Percentiles rank a stretch among this genome's conserved stretches.
phyloP scores from a whole-genome alignment of 345 rosid species.

The Syzygium grande region DNA sequence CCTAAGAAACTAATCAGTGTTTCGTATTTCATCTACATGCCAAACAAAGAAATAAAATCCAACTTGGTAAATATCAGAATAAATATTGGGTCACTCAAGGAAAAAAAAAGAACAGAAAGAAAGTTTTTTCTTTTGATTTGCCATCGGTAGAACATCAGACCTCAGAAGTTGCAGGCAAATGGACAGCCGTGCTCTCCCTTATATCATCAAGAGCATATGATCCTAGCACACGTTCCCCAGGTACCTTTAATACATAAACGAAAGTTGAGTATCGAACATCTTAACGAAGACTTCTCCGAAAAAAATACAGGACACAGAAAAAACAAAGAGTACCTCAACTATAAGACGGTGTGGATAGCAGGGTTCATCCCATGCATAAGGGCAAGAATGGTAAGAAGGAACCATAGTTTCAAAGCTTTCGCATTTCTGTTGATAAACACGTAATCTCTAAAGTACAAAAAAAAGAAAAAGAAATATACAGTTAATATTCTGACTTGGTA shows the following conservation, averaged over 20 bases:
- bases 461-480: neutral
- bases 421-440: slow-evolving; percentile 82
- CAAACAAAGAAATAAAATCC: neutral
- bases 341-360: slow-evolving; percentile 78
- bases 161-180: slow-evolving; percentile 67
- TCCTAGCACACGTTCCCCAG: slow-evolving; percentile 80
- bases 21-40: neutral
- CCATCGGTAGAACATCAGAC: slow-evolving; percentile 19
- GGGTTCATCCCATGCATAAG: slow-evolving; percentile 99
- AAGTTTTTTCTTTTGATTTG: neutral
- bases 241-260: slow-evolving; percentile 45
- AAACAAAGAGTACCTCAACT: slow-evolving; percentile 51
- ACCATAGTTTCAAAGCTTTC: slow-evolving; percentile 77
- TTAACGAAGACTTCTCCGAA: neutral
- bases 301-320: neutral
- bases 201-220: slow-evolving; percentile 73
- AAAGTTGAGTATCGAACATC: neutral
- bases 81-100: neutral
- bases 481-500: neutral
- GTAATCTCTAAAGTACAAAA: slow-evolving; percentile 43
- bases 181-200: slow-evolving; percentile 50
- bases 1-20: neutral
- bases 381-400: slow-evolving; percentile 71
- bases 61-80: neutral
- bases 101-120: neutral